A percentile compares a stretch with the other conserved stretches of the same genome.
Conservation (phyloP, 805 yeast genomes). For the Cyberlindnera americana region DNA sequence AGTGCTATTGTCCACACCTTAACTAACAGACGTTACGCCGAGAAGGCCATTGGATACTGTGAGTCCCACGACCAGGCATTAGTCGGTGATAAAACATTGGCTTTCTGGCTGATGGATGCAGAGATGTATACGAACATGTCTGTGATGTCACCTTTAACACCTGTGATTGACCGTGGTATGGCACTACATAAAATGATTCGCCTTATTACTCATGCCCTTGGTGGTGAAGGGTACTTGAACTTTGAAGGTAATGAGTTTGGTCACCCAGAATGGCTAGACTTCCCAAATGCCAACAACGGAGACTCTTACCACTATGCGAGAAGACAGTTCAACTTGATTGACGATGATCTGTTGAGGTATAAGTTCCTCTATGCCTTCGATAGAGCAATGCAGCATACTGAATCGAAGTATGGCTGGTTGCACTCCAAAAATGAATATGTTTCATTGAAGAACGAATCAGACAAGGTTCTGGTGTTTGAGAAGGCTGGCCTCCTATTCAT, state of each 20-base stretch:
- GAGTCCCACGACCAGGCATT: conserved; percentile 97
- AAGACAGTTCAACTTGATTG: conserved; percentile 85
- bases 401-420: conserved; percentile 68
- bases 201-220: conserved; percentile 80
- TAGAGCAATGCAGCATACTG: conserved; percentile 75
- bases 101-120: conserved; percentile 98
- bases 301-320: conserved; percentile 93
- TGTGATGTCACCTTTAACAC: conserved; percentile 63
- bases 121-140: conserved; percentile 98
- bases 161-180: conserved; percentile 82
- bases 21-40: conserved; percentile 84
- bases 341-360: conserved; percentile 78
- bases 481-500: conserved; percentile 80
- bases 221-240: conserved; percentile 95
- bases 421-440: conserved; percentile 71
- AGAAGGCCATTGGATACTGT: conserved; percentile 85
- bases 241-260: conserved; percentile 99
- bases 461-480: conserved; percentile 86
- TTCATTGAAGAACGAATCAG: conserved; percentile 83
- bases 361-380: conserved; percentile 79
- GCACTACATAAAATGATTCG: conserved; percentile 90
- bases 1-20: conserved; percentile 75
- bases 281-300: conserved; percentile 85
- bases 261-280: conserved; percentile 98
- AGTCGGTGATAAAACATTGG: conserved; percentile 94